Base-by-base conservation (phyloP, 2,329 filamentous ascomycete species). In the Rhynchosporium agropyri region DNA sequence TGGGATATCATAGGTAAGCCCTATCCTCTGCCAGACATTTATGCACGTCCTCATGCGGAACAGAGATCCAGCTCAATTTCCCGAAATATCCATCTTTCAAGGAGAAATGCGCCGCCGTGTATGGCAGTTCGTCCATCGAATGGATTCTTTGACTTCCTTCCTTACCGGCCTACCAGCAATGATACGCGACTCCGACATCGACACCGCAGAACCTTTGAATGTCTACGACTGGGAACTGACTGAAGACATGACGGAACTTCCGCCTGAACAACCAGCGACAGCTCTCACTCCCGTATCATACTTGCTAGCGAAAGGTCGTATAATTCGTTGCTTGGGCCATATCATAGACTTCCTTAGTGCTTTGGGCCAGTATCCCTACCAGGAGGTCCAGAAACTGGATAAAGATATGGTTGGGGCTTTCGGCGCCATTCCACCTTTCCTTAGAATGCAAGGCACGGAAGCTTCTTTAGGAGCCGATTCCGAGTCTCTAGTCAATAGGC, bases 401-500 rank as follows among this genome's bases (percentile, higher is more conserved):
- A 75, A 79, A 74, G 80, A 85, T 70, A 72, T 91, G 70, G 78
- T 84, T 12, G 80, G 82, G 59, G 79, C 85, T 43, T 81, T 83
- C 71, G 78, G 89, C 33, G 82, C 88, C 60, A 82, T 96, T 43
- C 91, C 94, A 0, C 87, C 90, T 3, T 88, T 95, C 73, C 80
- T 97, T 45, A 88, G 86, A 69, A 81, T 96, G 70, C 86, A 87
- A 45, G 81, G 87, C 93, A 63, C 88, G 90, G 63, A 88, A 89
- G 60, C 84, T 81, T 9, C 26, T 53, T 10, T 75, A 76, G 15
- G 74, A 76, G 38, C 86, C 31, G 92, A 96, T 69, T 86, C 94
- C 12, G 85, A 93, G 75, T 90, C 91, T 29, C 83, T 93, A 65
- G 87, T 97, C 63, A 89, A 96, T 77, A 88, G 92, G 58, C 87